phyloP scores from a whole-genome alignment of 768 basidiomycete genomes.

The Boletus speciosus region DNA sequence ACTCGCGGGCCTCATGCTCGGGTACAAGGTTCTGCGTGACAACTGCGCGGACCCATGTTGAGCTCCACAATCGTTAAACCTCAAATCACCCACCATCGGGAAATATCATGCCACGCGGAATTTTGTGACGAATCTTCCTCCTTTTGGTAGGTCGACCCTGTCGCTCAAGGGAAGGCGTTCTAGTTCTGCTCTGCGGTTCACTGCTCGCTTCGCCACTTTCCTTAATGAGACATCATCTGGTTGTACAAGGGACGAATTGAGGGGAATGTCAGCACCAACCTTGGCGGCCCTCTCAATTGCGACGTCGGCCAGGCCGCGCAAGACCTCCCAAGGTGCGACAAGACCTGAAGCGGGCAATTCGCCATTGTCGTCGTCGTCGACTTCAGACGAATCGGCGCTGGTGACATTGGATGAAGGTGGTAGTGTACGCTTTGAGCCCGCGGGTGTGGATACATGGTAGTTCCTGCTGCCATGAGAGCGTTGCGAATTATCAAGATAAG shows the following conservation, averaged over 20 bases:
- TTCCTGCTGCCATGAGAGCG: constrained; percentile 28
- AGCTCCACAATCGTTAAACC: background rate
- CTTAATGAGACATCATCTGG: constrained; percentile 34
- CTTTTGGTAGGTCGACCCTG: constrained; percentile 67
- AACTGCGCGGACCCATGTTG: constrained; percentile 41
- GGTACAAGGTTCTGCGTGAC: constrained; percentile 80
- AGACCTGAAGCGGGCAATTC: constrained; percentile 79
- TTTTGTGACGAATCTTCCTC: constrained; percentile 66
- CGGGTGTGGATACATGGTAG: constrained; percentile 28
- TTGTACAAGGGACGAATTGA: constrained; percentile 1
- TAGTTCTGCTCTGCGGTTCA: constrained; percentile 70
- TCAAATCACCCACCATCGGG: constrained; percentile 60
- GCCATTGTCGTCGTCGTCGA: constrained; percentile 79
- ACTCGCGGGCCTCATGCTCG: constrained; percentile 78
- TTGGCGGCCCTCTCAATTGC: constrained; percentile 76
- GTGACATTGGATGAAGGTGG: constrained; percentile 64
- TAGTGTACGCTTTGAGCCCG: constrained; percentile 57
- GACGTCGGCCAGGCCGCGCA: constrained; percentile 77
- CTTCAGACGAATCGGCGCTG: constrained; percentile 78
- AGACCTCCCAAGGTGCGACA: constrained; percentile 84
- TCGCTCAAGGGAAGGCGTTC: constrained; percentile 70
- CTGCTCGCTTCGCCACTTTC: constrained; percentile 71
- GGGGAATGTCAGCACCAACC: constrained; percentile 37
- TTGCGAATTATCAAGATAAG: constrained; percentile 47
- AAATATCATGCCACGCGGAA: constrained; percentile 56